These are phyloP conservation scores for Curvularia verruculosa DNA, from an alignment of 2,329 filamentous ascomycete genomes.

Conservation along the genomic window DNA sequence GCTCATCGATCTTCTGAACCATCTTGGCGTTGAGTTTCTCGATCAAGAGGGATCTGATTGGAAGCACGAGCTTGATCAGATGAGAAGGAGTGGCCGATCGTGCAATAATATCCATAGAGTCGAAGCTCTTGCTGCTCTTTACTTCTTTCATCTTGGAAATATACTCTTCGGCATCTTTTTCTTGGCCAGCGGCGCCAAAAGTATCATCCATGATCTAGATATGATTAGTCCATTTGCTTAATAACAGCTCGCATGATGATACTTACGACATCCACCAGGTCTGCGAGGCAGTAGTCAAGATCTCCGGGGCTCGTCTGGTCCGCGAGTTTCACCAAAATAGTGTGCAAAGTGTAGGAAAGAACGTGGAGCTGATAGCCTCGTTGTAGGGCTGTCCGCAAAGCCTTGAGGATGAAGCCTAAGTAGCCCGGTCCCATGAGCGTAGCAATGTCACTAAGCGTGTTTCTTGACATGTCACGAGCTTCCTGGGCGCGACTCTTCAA, in stretches of 20 bases:
- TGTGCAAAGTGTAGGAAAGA: conserved; percentile 91
- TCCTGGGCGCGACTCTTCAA: conserved; percentile 87
- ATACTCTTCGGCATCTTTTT: conserved; percentile 97
- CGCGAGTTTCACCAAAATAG: conserved; percentile 77
- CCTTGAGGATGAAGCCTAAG: conserved; percentile 91
- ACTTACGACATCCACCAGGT: conserved; percentile 72
- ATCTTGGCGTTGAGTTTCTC: conserved; percentile 85
- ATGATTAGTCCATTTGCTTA: not conserved
- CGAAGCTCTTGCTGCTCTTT: conserved; percentile 96
- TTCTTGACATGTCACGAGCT: conserved; percentile 86
- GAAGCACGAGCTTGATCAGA: conserved; percentile 76
- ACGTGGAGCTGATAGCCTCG: conserved; percentile 94
- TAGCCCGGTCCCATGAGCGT: conserved; percentile 79
- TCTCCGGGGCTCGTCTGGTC: conserved; percentile 79
- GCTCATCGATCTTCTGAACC: conserved; percentile 87
- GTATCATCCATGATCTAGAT: conserved; percentile 84
- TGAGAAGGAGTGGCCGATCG: conserved; percentile 77
- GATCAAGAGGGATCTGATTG: conserved; percentile 76
- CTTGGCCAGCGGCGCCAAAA: conserved; percentile 88
- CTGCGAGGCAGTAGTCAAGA: conserved; percentile 82
- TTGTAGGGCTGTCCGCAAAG: conserved; percentile 80
- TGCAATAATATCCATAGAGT: conserved; percentile 93
- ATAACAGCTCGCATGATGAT: not conserved
- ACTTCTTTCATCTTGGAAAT: conserved; percentile 96
- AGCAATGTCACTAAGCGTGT: conserved; percentile 84